Percentiles rank a stretch among this genome's conserved stretches.
phyloP scores from a whole-genome alignment of 148 eudicot species.

The Chenopodium quinoa region DNA sequence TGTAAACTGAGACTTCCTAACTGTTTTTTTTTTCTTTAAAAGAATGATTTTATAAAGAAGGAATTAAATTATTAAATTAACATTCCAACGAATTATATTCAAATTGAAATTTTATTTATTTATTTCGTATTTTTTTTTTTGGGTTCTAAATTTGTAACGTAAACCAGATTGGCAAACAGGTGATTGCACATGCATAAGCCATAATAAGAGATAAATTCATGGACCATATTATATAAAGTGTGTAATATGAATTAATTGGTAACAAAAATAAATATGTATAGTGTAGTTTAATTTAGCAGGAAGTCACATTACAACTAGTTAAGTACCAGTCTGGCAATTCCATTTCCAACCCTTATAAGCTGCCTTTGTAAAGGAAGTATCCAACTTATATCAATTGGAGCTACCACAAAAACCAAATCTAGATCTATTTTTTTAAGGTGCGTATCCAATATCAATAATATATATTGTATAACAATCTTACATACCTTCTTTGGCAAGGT shows the following conservation, averaged over 20 bases:
- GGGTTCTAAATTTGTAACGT: slow-evolving; percentile 21
- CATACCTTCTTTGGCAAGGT: neutral
- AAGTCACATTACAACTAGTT: slow-evolving; percentile 12
- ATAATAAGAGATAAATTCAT: neutral
- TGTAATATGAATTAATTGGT: neutral
- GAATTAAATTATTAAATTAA: slow-evolving; percentile 1
- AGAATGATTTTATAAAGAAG: neutral
- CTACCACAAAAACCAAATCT: neutral
- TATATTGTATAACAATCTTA: no score
- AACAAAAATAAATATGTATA: neutral
- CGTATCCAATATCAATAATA: no score
- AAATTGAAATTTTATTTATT: neutral
- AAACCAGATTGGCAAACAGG: slow-evolving; percentile 33
- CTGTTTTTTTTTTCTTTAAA: neutral
- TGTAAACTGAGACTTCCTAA: slow-evolving; percentile 12
- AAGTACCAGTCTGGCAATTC: slow-evolving; percentile 24
- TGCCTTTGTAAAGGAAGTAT: neutral
- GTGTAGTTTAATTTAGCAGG: slow-evolving; percentile 1
- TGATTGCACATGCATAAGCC: slow-evolving; percentile 29
- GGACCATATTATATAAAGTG: neutral
- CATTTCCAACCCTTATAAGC: slow-evolving; percentile 18
- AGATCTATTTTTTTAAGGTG: neutral
- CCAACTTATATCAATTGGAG: neutral
- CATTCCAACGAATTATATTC: slow-evolving; percentile 9
- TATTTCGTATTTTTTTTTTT: neutral